Evolutionary conservation across 371 early-diverging fungal genomes (phyloP).

Genomic region (Apophysomyces trapeziformis): DNA sequence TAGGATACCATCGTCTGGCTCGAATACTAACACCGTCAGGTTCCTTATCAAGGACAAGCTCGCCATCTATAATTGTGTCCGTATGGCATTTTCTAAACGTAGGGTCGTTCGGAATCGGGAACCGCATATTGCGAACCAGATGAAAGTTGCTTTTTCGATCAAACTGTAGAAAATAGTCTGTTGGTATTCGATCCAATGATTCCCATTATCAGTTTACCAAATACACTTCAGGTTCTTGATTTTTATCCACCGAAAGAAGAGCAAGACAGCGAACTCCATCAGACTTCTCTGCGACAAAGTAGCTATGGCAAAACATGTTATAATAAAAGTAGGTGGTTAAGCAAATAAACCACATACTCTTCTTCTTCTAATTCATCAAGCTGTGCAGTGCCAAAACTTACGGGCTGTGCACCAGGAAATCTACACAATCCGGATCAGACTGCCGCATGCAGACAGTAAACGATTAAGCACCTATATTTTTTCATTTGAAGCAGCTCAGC

Average conservation of each 20-base stretch:
- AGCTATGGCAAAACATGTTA: slow-evolving; percentile 51
- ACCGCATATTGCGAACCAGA: slow-evolving; percentile 62
- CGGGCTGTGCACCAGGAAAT: slow-evolving; percentile 96
- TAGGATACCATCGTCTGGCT: slow-evolving; percentile 10
- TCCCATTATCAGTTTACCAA: slow-evolving; percentile 52
- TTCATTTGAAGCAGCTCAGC: slow-evolving; percentile 41
- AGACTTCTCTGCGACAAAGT: slow-evolving; percentile 97
- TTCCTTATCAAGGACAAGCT: slow-evolving; percentile 81
- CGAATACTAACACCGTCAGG: slow-evolving; percentile 60
- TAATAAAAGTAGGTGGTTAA: background rate
- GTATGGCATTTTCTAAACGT: slow-evolving; percentile 58
- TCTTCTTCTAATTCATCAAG: slow-evolving; percentile 76
- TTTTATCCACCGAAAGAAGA: slow-evolving; percentile 53
- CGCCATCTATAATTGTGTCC: slow-evolving; percentile 91
- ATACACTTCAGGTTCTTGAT: slow-evolving; percentile 61
- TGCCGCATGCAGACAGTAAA: slow-evolving; percentile 13
- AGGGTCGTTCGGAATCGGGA: slow-evolving; percentile 66
- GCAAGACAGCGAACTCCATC: slow-evolving; percentile 95
- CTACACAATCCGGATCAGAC: slow-evolving; percentile 19
- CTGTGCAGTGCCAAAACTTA: slow-evolving; percentile 79
- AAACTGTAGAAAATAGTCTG: slow-evolving; percentile 53
- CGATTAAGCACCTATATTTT: slow-evolving; percentile 39
- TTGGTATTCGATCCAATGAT: slow-evolving; percentile 11
- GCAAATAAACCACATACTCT: slow-evolving; percentile 54
- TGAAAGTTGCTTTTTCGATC: slow-evolving; percentile 88